phyloP scores from a whole-genome alignment of 768 basidiomycete genomes.

The Lactarius hatsudake region DNA sequence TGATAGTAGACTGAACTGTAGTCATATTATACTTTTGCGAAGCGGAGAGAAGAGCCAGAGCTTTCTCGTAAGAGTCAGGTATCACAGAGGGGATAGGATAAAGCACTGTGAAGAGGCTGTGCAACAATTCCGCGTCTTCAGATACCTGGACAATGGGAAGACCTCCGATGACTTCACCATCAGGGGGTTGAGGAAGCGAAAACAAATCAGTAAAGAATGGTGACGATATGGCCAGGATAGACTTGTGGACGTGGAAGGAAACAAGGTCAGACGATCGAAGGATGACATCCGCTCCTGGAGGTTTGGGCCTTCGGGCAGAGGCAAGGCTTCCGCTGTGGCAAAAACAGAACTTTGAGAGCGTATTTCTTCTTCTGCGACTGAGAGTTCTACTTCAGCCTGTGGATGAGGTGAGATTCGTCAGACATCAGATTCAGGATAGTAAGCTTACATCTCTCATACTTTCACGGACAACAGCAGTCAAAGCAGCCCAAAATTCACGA shows the following conservation, averaged over 20 bases:
- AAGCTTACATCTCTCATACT: background rate
- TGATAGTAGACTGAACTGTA: background rate
- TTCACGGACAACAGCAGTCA: background rate
- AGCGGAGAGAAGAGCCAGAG: constrained; percentile 19
- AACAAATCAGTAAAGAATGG: too few species aligned
- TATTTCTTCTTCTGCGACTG: background rate
- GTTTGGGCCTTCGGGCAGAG: too few species aligned
- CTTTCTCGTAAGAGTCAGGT: background rate
- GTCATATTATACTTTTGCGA: constrained; percentile 17
- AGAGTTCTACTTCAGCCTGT: background rate
- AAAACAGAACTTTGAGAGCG: too few species aligned
- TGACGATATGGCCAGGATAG: too few species aligned
- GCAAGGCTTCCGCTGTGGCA: too few species aligned
- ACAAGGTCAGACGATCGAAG: background rate
- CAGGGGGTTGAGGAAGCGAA: too few species aligned
- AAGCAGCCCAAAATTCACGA: background rate
- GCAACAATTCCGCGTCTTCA: too few species aligned
- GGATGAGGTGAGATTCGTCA: background rate
- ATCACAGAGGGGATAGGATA: background rate
- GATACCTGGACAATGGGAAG: too few species aligned
- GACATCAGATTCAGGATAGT: background rate
- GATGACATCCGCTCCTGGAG: too few species aligned
- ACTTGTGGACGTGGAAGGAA: too few species aligned
- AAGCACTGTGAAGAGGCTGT: too few species aligned
- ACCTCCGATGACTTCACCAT: too few species aligned